Evolutionary conservation across 192 early-diverging fungal species (phyloP), one percentile per base, ranked within the genome.

Genomic region (Entomortierella parvispora): DNA sequence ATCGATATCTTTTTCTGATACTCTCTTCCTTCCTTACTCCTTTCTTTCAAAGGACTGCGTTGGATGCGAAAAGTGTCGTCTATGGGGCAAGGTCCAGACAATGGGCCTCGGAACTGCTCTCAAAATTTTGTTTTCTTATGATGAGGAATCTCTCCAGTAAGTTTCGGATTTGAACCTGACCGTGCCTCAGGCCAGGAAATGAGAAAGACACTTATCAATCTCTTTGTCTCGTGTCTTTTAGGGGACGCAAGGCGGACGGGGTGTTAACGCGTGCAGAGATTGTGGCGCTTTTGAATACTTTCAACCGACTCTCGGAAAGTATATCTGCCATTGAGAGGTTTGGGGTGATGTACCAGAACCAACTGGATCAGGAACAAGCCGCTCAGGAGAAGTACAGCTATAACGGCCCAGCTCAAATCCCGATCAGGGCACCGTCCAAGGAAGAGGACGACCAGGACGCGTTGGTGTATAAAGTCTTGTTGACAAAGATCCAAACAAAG

Each of bases 21-120:
- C n/a, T n/a, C n/a, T n/a, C n/a, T n/a, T n/a, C n/a, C n/a, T n/a
- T n/a, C n/a, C n/a, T n/a, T n/a, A n/a, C n/a, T n/a, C n/a, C n/a
- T n/a, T n/a, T n/a, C n/a, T n/a, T n/a, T n/a, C n/a, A n/a, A n/a
- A n/a, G n/a, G 98, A 99, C 83, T 99, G 98, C 78, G 96, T 98
- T 25, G 94, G 92, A 1, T 99, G 98, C 76, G 96, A 99, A 82
- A 99, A 99, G 82, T 99, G 98, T 68, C 80, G 94, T 44, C 82
- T 99, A 33, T 99, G 98, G 98, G 98, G 98, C 26, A 99, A 99
- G 74, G 69, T 97, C 9, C 98, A 99, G 85, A 91, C 89, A 3
- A 87, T 40, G 26, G 97, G 98, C 8, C 81, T 99, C n/a, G 98
- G 92, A 56, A 96, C 97, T 0, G 98, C 97, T 3, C 85, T 99